Base-by-base conservation (phyloP, 176 grass and related monocot genomes). In the Carex scoparia region DNA sequence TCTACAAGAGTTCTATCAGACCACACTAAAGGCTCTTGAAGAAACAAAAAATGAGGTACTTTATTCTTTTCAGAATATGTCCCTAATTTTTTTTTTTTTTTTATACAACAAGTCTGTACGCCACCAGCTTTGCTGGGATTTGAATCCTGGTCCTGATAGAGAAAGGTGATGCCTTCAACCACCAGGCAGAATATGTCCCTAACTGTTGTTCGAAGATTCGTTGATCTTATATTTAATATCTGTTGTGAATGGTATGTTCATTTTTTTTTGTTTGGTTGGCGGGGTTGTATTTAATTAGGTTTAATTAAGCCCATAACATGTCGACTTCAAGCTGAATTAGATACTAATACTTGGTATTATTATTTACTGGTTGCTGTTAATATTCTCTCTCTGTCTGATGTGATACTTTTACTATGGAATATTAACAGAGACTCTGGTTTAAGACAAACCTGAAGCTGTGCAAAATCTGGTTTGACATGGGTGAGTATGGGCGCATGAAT, bases 401-500 rank as follows among this genome's bases (percentile, higher is more conserved):
- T 80, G 23, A 38, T 86, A 42, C 23, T 49, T 86, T 69, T 64
- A 15, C 27, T 82, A 35, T 82, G 57, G 23, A 64, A 2, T 60
- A 44, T 82, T 38, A 84, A 58, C 87, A 99, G 96, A 99, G 93
- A 91, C 85, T 99, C 75, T 99, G 96, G 96, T 99, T 99, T 84
- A 99, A 99, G 67, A 99, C 91, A 82, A 99, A 99, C 81, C 87
- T 99, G 80, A 99, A 99, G 75, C 90, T 99, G 85, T 99, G 96
- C 86, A 99, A 95, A 84, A 99, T 99, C 86, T 99, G 96, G 96
- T 99, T 99, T 84, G 96, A 99, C 79, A 95, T 91, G 91, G 89
- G 90, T 30, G 96, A 99, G 67, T 99, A 95, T 55, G 96, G 96
- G 35, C 90, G 93, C 59, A 99, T 99, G 96, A 99, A 87, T 85